Evolutionary conservation across 192 early-diverging fungal species (phyloP), one percentile per base, ranked within the genome.

Genomic region (Podila epigama): DNA sequence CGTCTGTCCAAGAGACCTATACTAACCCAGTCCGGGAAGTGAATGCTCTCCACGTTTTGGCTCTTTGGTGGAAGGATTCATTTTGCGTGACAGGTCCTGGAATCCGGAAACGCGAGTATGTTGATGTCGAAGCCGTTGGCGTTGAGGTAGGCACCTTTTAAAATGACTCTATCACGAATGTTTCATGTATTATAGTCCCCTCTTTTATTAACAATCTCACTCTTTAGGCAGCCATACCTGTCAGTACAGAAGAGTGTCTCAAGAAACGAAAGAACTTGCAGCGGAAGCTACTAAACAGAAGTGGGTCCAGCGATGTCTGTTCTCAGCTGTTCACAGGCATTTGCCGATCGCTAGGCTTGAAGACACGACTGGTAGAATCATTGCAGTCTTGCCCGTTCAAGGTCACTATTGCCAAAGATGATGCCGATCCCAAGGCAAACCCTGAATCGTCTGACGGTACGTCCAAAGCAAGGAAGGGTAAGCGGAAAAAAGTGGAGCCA

Each of bases 311-410:
- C 84, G 64, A 85, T 66, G 22, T 84, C 56, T 65, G 84, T 81
- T 54, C 73, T 18, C 73, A 77, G 40, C 22, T 77, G 44, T 77
- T 77, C 25, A 35, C 70, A 81, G 64, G 65, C 81, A 36, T 90
- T 86, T 82, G 83, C 81, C 39, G 79, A 28, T 66, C 83, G 0
- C 54, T 87, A 9, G 86, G 84, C 5, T 69, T 89, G 15, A 79
- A 88, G 32, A 60, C 89, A 16, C 79, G 92, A 35, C 57, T 94
- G 12, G 71, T 93, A 20, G 87, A 82, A 42, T 91, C 91, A 5
- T 50, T 94, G 7, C 88, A 91, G 40, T 87, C 91, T 2, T 64
- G 89, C 1, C 81, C 93, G 10, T 85, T 92, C 40, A 88, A 85
- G 15, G 59, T 91, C 22, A 68, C 66, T 2, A 44, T 68, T 12